phyloP scores from a whole-genome alignment of 345 rosid genomes.

The Xanthoceras sorbifolium region DNA sequence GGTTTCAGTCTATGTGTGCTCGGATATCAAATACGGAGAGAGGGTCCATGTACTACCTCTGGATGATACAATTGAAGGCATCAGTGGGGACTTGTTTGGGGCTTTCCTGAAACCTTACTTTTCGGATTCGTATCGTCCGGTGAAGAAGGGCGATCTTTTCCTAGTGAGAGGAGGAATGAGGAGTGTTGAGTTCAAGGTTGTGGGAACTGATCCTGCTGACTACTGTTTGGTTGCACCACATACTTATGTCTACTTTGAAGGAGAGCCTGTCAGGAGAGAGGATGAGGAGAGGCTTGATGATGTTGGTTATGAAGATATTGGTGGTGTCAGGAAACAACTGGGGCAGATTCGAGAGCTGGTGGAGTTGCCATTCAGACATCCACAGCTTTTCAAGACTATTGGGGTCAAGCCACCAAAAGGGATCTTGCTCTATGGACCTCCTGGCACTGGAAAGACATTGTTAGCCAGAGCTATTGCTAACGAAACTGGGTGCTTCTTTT shows the following conservation, averaged over 20 bases:
- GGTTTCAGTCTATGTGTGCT: neutral
- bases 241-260: neutral
- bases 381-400: neutral
- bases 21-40: neutral
- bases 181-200: conserved; percentile 15
- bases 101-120: neutral
- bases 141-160: neutral
- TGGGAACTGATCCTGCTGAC: neutral
- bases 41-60: neutral
- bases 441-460: conserved; percentile 5
- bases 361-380: neutral
- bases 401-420: conserved; percentile 14
- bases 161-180: conserved; percentile 11
- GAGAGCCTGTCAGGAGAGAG: neutral
- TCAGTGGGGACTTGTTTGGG: neutral
- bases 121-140: neutral
- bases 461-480: conserved; percentile 7
- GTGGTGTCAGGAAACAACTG: neutral
- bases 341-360: neutral
- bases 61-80: conserved; percentile 3
- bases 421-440: neutral
- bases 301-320: conserved; percentile 8
- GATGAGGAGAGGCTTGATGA: conserved; percentile 14
- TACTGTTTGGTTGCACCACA: neutral
- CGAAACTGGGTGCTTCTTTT: neutral